Evolutionary conservation across 768 basidiomycete species (phyloP).

Genomic region (Amanita molliuscula): DNA sequence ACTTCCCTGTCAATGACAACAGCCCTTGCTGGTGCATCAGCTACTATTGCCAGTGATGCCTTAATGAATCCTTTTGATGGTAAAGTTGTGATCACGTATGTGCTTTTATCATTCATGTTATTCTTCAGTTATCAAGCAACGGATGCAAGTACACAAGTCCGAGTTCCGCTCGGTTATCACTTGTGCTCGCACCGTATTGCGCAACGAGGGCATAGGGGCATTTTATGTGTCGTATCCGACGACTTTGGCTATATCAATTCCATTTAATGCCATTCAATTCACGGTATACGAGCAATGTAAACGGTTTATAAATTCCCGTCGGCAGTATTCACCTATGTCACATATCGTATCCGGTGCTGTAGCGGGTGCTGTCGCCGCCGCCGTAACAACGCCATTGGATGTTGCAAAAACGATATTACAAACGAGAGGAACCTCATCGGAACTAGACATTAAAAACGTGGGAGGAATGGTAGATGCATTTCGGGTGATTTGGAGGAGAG

Average conservation of each 20-base stretch:
- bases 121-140: slow-evolving; percentile 88
- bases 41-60: slow-evolving; percentile 92
- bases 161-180: slow-evolving; percentile 78
- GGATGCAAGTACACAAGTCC: slow-evolving; percentile 97
- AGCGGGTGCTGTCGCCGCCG: slow-evolving; percentile 90
- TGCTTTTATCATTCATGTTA: slow-evolving; percentile 8
- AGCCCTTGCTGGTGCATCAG: slow-evolving; percentile 91
- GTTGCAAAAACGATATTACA: slow-evolving; percentile 97
- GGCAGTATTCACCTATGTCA: slow-evolving; percentile 84
- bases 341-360: slow-evolving; percentile 89
- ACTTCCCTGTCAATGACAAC: slow-evolving; percentile 3
- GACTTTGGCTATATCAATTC: slow-evolving; percentile 91
- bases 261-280: slow-evolving; percentile 97
- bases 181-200: slow-evolving; percentile 82
- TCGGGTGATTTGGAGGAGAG: slow-evolving; percentile 75
- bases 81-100: slow-evolving; percentile 25
- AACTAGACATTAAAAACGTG: slow-evolving; percentile 74
- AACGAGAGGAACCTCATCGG: slow-evolving; percentile 84
- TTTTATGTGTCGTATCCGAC: slow-evolving; percentile 99
- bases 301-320: slow-evolving; percentile 71
- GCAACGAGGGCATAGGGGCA: slow-evolving; percentile 74
- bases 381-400: slow-evolving; percentile 92
- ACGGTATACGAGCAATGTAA: slow-evolving; percentile 94
- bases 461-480: slow-evolving; percentile 84
- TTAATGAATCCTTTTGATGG: slow-evolving; percentile 99